Evolutionary conservation across 2,329 filamentous ascomycete species (phyloP), one percentile per base, ranked within the genome.

Genomic region (Rutstroemia sp.): DNA sequence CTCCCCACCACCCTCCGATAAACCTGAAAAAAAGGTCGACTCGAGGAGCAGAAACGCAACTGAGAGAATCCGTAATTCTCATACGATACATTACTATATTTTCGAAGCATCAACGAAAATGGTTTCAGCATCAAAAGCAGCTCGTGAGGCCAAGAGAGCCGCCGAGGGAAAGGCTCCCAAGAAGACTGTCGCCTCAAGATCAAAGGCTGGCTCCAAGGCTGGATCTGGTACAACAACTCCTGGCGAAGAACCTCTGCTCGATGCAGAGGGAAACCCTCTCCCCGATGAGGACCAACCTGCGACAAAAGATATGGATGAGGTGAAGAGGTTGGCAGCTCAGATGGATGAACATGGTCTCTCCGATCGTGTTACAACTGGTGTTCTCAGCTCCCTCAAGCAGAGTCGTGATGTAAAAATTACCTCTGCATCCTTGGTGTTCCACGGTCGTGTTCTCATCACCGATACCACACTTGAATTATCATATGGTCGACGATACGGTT

Each of bases 341-440:
- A 88, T 96, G 81, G 94, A 99, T 77, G 89, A 95, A 77, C 84
- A 95, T 72, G 94, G 94, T 70, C 81, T 99, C 63, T 97, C 94
- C 14, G 94, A 99, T 75, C 88, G 94, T 74, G 94, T 99, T 73
- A 99, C 95, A 60, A 99, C 94, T 59, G 94, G 94, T 82, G 94
- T 99, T 56, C 79, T 99, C 61, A 81, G 92, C 39, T 99, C 94
- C 46, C 83, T 92, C 62, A 75, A 82, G 62, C 80, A 88, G 65
- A 95, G 88, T 77, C 88, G 90, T 75, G 94, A 99, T 75, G 90
- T 96, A 74, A 99, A 99, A 81, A 94, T 99, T 73, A 95, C 87
- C 64, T 96, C 91, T 56, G 83, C 86, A 69, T 95, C 88, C 62
- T 79, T 99, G 66, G 92, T 96, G 62, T 99, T 99, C 84, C 95